Evolutionary conservation across 331 rosid species (phyloP).

Genomic region (Quercus tomentella): DNA sequence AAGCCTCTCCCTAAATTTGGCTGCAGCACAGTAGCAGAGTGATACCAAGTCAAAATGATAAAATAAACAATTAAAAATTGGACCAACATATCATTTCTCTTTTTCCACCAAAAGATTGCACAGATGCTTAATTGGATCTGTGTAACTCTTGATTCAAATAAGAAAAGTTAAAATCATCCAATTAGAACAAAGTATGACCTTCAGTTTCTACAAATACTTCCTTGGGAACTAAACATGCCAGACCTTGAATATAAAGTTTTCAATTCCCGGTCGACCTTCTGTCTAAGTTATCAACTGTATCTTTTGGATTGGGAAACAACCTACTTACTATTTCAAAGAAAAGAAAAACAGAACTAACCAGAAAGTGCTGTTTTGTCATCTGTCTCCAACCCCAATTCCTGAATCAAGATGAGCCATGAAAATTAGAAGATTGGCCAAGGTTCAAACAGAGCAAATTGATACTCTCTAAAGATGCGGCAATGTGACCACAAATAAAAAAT

Average conservation of each 20-base stretch:
- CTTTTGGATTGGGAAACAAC: background rate
- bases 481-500: background rate
- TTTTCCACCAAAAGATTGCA: background rate
- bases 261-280: background rate
- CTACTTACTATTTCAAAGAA: background rate
- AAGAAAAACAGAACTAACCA: constrained; percentile 51
- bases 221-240: background rate
- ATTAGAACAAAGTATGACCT: background rate
- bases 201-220: background rate
- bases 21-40: constrained; percentile 38
- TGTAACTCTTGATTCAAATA: background rate
- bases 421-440: constrained; percentile 9
- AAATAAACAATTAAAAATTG: constrained; percentile 12
- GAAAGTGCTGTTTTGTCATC: constrained; percentile 99
- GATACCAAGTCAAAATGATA: constrained; percentile 12
- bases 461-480: background rate
- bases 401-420: constrained; percentile 19
- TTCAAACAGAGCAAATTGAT: constrained; percentile 16
- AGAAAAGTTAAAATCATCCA: background rate
- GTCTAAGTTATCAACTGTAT: background rate
- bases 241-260: background rate
- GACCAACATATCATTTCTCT: background rate
- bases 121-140: background rate
- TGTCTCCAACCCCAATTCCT: constrained; percentile 95
- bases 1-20: constrained; percentile 89